Conservation (phyloP, 2,329 filamentous ascomycete species). For the Aspergillus oerlinghausenensis region DNA sequence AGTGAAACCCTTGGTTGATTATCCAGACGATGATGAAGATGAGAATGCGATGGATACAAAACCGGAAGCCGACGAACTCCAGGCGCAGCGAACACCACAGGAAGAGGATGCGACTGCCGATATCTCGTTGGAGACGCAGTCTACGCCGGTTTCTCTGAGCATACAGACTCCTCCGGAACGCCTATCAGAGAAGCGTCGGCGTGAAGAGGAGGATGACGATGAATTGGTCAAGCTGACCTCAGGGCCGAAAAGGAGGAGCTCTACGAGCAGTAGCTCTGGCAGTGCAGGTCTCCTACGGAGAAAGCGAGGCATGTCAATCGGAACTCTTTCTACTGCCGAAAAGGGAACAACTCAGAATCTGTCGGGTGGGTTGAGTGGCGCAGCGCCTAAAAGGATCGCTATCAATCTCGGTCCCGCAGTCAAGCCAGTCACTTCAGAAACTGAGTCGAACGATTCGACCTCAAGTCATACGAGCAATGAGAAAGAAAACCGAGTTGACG, state of each 20-base stretch:
- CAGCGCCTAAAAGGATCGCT: constrained; percentile 36
- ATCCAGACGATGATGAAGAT: constrained; percentile 84
- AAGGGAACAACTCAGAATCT: constrained; percentile 19
- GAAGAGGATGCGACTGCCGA: constrained; percentile 17
- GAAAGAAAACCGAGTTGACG: constrained; percentile 28
- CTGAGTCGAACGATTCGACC: constrained; percentile 11
- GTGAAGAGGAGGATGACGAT: constrained; percentile 85
- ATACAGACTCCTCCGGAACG: constrained; percentile 61
- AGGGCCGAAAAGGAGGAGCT: constrained; percentile 44
- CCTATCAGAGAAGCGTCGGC: constrained; percentile 79
- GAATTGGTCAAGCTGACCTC: constrained; percentile 76
- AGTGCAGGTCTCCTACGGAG: constrained; percentile 30
- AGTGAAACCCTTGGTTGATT: constrained; percentile 78
- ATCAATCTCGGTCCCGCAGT: constrained; percentile 33
- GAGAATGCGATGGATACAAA: constrained; percentile 63
- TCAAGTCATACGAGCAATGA: constrained; percentile 21
- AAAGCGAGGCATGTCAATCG: constrained; percentile 30
- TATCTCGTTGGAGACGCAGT: constrained; percentile 22
- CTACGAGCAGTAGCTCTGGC: constrained; percentile 32
- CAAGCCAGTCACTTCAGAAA: constrained; percentile 18
- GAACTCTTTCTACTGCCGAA: constrained; percentile 20
- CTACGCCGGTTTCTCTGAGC: constrained; percentile 19
- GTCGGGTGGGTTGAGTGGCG: constrained; percentile 12
- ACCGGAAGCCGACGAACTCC: constrained; percentile 22
- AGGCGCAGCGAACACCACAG: constrained; percentile 14